Conservation (phyloP, 2,329 filamentous ascomycete species). For the Ophiostoma sp. region DNA sequence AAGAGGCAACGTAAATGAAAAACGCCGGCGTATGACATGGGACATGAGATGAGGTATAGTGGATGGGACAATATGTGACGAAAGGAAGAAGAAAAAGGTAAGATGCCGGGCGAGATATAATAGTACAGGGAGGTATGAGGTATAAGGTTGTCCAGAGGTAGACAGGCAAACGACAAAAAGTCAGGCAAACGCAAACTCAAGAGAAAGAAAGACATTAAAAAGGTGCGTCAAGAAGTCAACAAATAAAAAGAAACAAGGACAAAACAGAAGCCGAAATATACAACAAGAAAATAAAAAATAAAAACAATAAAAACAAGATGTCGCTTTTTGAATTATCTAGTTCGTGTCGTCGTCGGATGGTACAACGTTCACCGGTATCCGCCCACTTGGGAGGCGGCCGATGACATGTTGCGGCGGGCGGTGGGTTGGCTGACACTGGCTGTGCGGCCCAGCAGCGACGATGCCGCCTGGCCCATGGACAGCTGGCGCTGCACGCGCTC, state of each 20-base stretch:
- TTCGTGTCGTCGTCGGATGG: not conserved
- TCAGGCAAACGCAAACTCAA: not conserved
- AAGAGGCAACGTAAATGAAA: slow-evolving; percentile 6
- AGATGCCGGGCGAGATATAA: slow-evolving; percentile 9
- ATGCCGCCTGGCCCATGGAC: slow-evolving; percentile 39
- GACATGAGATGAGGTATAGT: slow-evolving; percentile 5
- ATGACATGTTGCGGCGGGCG: slow-evolving; percentile 41
- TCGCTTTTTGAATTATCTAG: not conserved
- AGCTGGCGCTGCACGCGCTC: slow-evolving; percentile 41
- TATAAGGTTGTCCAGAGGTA: not conserved
- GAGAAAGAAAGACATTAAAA: not conserved
- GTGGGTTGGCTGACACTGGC: slow-evolving; percentile 43
- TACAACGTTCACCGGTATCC: slow-evolving; percentile 41
- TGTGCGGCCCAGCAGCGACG: slow-evolving; percentile 40
- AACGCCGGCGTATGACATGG: slow-evolving; percentile 21
- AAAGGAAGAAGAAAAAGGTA: not conserved
- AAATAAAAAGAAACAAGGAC: not conserved
- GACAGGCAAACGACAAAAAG: not conserved
- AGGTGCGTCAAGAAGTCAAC: not conserved
- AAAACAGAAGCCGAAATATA: not conserved
- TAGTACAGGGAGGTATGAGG: slow-evolving; percentile 12
- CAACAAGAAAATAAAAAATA: not conserved
- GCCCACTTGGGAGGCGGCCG: slow-evolving; percentile 38
- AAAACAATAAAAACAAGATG: no score
- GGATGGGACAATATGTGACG: not conserved